Percentiles rank a stretch among this genome's conserved stretches.
Conservation (phyloP, 495 filamentous ascomycete genomes). For the Echria macrotheca region DNA sequence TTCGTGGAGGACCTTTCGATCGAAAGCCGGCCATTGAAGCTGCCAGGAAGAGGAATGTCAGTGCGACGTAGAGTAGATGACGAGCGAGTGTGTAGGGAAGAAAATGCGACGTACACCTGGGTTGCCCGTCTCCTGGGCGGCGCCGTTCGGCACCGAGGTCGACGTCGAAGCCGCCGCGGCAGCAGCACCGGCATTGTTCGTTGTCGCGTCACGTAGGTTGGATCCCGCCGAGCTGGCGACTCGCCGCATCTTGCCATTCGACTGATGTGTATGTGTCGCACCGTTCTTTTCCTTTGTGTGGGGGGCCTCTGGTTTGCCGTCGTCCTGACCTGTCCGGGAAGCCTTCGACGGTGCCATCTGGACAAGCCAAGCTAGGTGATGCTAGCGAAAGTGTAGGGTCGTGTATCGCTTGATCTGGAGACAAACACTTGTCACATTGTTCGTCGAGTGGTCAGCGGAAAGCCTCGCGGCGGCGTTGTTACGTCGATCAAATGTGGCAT, state of each 20-base stretch:
- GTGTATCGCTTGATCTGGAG: background rate
- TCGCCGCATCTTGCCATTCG: slow-evolving; percentile 42
- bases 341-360: slow-evolving; percentile 37
- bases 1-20: slow-evolving; percentile 65
- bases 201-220: slow-evolving; percentile 37
- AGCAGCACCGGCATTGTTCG: slow-evolving; percentile 22
- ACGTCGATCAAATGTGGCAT: slow-evolving; percentile 15
- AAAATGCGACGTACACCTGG: slow-evolving; percentile 24
- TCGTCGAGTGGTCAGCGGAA: background rate
- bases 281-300: slow-evolving; percentile 42
- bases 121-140: slow-evolving; percentile 18
- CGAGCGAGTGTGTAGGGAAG: background rate
- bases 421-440: slow-evolving; percentile 14
- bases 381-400: background rate
- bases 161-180: slow-evolving; percentile 18
- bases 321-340: slow-evolving; percentile 35
- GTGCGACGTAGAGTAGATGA: background rate
- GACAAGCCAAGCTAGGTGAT: slow-evolving; percentile 4
- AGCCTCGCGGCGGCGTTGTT: background rate
- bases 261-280: slow-evolving; percentile 27
- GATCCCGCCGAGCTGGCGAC: slow-evolving; percentile 42
- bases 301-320: slow-evolving; percentile 41
- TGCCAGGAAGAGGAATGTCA: slow-evolving; percentile 31
- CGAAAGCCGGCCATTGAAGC: slow-evolving; percentile 73
- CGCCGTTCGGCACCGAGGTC: slow-evolving; percentile 12